Conservation (phyloP, 2,329 filamentous ascomycete genomes). For the Hypocrella siamensis region DNA sequence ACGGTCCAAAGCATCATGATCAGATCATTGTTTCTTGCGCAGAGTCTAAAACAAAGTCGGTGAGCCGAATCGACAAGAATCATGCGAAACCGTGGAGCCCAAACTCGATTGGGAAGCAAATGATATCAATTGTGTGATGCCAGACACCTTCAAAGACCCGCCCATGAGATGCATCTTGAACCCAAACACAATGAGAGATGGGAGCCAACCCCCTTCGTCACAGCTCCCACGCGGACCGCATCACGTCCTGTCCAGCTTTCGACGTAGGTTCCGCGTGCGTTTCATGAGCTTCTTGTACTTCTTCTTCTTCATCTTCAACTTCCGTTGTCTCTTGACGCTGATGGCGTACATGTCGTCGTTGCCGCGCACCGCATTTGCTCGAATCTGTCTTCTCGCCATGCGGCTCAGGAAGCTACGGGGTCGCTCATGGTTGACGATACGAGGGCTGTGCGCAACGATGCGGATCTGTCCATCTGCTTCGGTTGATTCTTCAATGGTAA, state of each 20-base stretch:
- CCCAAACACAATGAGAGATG: constrained; percentile 8
- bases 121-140: constrained; percentile 7
- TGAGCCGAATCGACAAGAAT: no score
- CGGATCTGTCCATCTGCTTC: constrained; percentile 43
- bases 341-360: constrained; percentile 58
- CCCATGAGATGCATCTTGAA: constrained; percentile 11
- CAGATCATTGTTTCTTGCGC: no score
- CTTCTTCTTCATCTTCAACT: constrained; percentile 99
- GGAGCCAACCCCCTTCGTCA: no score
- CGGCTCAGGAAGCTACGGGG: constrained; percentile 51
- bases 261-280: constrained; percentile 72
- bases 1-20: no score
- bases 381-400: constrained; percentile 48
- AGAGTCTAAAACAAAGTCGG: no score
- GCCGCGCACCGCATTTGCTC: constrained; percentile 37
- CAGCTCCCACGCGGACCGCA: neutral
- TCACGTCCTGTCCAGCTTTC: constrained; percentile 61
- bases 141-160: constrained; percentile 13
- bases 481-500: constrained; percentile 52
- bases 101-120: constrained; percentile 10
- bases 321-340: constrained; percentile 81
- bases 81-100: constrained; percentile 13
- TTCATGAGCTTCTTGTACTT: constrained; percentile 99
- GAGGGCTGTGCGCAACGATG: constrained; percentile 44
- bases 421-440: constrained; percentile 34